phyloP scores from a whole-genome alignment of 1,284 basidiomycete genomes.

The Pseudozyma sp. region DNA sequence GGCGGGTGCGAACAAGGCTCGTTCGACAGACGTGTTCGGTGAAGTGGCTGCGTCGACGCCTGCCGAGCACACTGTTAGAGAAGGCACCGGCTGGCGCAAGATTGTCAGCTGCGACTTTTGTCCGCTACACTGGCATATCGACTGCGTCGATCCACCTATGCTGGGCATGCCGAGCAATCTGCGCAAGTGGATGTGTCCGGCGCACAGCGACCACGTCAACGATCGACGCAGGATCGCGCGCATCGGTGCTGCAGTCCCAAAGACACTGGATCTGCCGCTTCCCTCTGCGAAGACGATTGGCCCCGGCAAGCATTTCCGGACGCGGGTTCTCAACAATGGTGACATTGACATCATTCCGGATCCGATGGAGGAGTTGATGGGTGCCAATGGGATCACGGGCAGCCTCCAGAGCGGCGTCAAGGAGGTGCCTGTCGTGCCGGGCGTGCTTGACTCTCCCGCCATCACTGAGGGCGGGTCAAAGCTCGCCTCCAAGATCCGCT shows the following conservation, averaged over 20 bases:
- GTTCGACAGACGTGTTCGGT: conserved; percentile 3
- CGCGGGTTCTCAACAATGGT: conserved; percentile 85
- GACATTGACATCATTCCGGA: conserved; percentile 85
- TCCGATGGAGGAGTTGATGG: conserved; percentile 65
- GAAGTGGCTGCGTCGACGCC: conserved; percentile 11
- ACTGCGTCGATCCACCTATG: conserved; percentile 92
- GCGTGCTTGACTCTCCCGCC: conserved; percentile 34
- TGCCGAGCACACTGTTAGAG: conserved; percentile 33
- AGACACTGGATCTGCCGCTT: conserved; percentile 47
- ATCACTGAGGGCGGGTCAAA: conserved; percentile 70
- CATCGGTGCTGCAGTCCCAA: conserved; percentile 33
- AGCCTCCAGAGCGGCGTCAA: conserved; percentile 48
- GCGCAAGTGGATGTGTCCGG: conserved; percentile 99
- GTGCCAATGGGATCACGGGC: conserved; percentile 33
- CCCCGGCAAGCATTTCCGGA: conserved; percentile 76
- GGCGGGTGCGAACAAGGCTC: conserved; percentile 3
- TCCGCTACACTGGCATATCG: conserved; percentile 93
- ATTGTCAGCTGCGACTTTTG: conserved; percentile 97
- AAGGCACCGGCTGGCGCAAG: conserved; percentile 67
- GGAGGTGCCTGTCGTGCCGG: conserved; percentile 69
- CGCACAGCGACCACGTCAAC: conserved; percentile 84
- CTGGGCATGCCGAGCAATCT: conserved; percentile 84
- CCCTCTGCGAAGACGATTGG: conserved; percentile 67
- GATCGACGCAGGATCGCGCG: conserved; percentile 57
- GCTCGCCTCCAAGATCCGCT: conserved; percentile 73